Evolutionary conservation across 2,329 filamentous ascomycete genomes (phyloP).

Genomic region (Neonectria hederae): DNA sequence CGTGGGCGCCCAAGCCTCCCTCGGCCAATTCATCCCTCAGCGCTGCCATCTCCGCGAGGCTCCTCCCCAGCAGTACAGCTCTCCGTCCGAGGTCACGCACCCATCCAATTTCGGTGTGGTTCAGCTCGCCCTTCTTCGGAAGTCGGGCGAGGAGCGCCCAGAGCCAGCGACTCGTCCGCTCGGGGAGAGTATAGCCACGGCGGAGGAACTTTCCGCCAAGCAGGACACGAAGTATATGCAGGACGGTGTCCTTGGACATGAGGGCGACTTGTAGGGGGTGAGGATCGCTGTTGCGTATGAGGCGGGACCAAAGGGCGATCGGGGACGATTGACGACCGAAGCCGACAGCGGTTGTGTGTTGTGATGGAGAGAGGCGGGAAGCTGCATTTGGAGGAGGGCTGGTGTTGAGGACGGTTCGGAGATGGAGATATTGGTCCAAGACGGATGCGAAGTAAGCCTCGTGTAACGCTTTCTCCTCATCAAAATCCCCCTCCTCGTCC

Average conservation of each 20-base stretch:
- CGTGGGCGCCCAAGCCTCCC: constrained; percentile 52
- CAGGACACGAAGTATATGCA: constrained; percentile 74
- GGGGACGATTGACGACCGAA: constrained; percentile 61
- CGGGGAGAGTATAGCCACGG: constrained; percentile 66
- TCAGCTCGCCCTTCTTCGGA: constrained; percentile 77
- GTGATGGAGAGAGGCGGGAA: constrained; percentile 60
- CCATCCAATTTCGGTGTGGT: constrained; percentile 77
- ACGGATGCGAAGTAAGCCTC: constrained; percentile 75
- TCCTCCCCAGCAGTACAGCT: constrained; percentile 70
- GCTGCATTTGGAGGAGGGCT: constrained; percentile 63
- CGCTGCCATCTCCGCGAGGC: constrained; percentile 62
- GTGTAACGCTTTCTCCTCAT: constrained; percentile 57
- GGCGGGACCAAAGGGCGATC: constrained; percentile 61
- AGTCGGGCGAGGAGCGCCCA: constrained; percentile 84
- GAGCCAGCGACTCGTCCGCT: constrained; percentile 80
- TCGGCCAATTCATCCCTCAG: constrained; percentile 55
- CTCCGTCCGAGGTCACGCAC: constrained; percentile 83
- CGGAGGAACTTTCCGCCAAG: constrained; percentile 71
- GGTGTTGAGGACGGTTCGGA: constrained; percentile 70
- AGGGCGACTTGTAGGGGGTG: constrained; percentile 67
- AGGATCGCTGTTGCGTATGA: constrained; percentile 64
- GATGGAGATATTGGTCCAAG: constrained; percentile 68
- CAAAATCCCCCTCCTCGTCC: constrained; percentile 37
- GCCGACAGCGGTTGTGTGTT: constrained; percentile 65
- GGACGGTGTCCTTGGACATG: constrained; percentile 72